Evolutionary conservation across 352 stramenopile species (phyloP).

Genomic region (Aphanomyces cochlioides): DNA sequence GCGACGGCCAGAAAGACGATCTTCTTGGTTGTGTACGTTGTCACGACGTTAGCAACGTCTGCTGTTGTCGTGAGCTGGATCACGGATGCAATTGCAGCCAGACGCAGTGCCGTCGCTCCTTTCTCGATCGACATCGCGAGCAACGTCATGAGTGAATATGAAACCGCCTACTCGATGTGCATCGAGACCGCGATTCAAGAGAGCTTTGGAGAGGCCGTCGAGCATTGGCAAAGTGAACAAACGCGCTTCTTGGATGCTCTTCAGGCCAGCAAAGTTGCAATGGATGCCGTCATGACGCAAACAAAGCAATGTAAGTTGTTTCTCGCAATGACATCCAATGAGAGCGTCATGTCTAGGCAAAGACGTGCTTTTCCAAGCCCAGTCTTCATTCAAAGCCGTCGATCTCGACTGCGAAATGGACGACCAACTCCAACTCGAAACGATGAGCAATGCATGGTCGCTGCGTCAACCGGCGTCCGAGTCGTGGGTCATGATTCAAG

Average conservation of each 20-base stretch:
- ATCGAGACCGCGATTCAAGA: background rate
- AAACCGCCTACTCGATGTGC: background rate
- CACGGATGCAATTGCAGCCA: background rate
- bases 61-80: background rate
- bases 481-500: background rate
- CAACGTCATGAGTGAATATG: background rate
- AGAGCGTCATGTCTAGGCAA: background rate
- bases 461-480: background rate
- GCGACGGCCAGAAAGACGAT: background rate
- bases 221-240: conserved; percentile 2
- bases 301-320: background rate
- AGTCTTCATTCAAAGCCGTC: conserved; percentile 1
- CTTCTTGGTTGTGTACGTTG: background rate
- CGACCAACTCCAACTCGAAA: conserved; percentile 7
- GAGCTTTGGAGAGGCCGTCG: background rate
- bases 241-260: background rate
- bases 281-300: background rate
- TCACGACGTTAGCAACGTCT: background rate
- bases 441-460: conserved; percentile 15
- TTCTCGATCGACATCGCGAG: conserved; percentile 4
- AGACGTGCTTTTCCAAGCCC: background rate
- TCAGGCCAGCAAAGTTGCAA: background rate
- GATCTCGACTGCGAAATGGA: background rate
- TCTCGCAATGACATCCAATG: background rate
- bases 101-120: background rate